Base-by-base conservation (phyloP, 2,329 filamentous ascomycete species). In the Sporothrix globosa region DNA sequence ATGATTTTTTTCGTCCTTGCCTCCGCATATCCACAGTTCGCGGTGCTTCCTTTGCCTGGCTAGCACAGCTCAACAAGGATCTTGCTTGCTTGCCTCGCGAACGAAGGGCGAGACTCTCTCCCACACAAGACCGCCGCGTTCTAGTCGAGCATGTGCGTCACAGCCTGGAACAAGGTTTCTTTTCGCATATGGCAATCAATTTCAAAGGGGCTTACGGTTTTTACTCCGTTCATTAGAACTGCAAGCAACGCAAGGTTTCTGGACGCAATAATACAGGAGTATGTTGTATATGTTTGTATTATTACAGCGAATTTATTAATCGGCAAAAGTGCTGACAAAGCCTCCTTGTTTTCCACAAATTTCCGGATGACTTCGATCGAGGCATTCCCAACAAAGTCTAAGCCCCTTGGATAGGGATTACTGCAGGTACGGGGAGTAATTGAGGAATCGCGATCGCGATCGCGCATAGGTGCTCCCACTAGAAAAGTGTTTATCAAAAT, bases 31-130 rank as follows among this genome's bases (percentile, higher is more conserved):
- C 58, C 58, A 61, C 39, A 46, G 13, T 44, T 21, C 13, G 21
- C 17, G 58, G 58, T 61, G 60, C 41, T 48, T 30, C 14, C 21
- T 14, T 2, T 11, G n/a, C 41, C 44, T 3, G 44, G 61, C 24
- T 52, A 52, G 14, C 27, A 39, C 63, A 66, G 63, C 63, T 66
- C 46, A 46, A 66, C 63, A 66, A 19, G 63, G 63, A 66, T 66
- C 63, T 52, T 34, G 34, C 34, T 9, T 34, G 34, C 2, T 34
- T 66, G 6, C 60, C 21, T 48, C 21, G 10, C 30, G 60, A 19
- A 50, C 14, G 6, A n/a, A 50, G 17, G n/a, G 17, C 19, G 19
- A 50, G 48, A 50, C 27, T 34, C 30, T 58, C 27, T 56, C 50
- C n/a, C 9, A 3, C 17, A 17, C 17, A n/a, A 54, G 52, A 7